These are phyloP conservation scores for Metschnikowia amazonensis DNA, from an alignment of 805 yeast genomes.

Conservation along the genomic window DNA sequence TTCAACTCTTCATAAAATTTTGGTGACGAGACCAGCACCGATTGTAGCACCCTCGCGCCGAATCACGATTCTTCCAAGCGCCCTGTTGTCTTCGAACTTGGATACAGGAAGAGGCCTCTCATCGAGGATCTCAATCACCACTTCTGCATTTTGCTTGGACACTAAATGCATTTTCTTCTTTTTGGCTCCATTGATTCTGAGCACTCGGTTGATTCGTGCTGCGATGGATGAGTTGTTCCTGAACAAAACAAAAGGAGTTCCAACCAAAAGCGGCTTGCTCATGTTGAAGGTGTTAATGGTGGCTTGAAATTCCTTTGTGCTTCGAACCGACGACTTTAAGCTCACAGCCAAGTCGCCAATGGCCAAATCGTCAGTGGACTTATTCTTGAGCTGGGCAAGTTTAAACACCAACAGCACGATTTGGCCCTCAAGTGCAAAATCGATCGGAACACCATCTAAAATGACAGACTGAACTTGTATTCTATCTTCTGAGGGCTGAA, in stretches of 20 bases:
- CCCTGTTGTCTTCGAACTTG: slow-evolving; percentile 43
- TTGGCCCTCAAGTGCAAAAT: slow-evolving; percentile 61
- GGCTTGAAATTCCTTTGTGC: slow-evolving; percentile 28
- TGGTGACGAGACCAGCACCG: slow-evolving; percentile 56
- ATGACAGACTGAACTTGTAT: slow-evolving; percentile 42
- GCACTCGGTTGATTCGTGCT: slow-evolving; percentile 52
- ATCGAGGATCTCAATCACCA: slow-evolving; percentile 49
- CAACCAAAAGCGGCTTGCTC: slow-evolving; percentile 70
- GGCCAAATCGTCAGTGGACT: slow-evolving; percentile 52
- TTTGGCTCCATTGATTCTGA: slow-evolving; percentile 28
- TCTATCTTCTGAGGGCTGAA: slow-evolving; percentile 49
- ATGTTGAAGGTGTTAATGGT: slow-evolving; percentile 37
- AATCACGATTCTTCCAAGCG: slow-evolving; percentile 64
- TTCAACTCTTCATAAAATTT: slow-evolving; percentile 6
- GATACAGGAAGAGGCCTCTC: slow-evolving; percentile 51
- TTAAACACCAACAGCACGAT: slow-evolving; percentile 45
- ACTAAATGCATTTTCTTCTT: slow-evolving; percentile 55
- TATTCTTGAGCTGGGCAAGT: slow-evolving; percentile 44
- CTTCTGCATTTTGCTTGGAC: slow-evolving; percentile 56
- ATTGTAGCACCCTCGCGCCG: slow-evolving; percentile 67
- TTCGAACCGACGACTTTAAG: slow-evolving; percentile 22
- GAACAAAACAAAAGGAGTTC: slow-evolving; percentile 74
- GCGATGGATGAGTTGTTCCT: slow-evolving; percentile 72
- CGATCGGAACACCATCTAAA: slow-evolving; percentile 38
- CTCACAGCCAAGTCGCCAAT: slow-evolving; percentile 53